Conservation (phyloP, 371 early-diverging fungal genomes). For the Dentiscutata heterogama region DNA sequence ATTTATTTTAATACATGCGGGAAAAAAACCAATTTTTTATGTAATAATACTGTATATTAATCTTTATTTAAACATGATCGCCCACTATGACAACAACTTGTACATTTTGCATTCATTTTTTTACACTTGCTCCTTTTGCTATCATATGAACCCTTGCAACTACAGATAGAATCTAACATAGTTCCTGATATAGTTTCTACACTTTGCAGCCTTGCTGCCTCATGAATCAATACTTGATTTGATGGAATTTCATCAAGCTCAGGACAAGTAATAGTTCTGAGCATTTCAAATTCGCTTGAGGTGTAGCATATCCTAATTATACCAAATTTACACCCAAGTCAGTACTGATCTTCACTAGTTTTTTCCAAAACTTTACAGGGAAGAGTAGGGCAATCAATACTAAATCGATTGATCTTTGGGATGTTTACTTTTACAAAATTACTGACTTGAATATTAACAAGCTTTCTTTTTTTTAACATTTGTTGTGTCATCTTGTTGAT, state of each 20-base stretch:
- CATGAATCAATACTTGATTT: slow-evolving; percentile 3
- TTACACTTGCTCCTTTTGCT: background rate
- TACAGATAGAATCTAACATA: too few species aligned
- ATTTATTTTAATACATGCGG: too few species aligned
- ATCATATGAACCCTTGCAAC: slow-evolving; percentile 1
- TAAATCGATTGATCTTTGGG: too few species aligned
- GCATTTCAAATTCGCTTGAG: background rate
- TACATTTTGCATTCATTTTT: background rate
- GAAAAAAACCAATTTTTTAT: too few species aligned
- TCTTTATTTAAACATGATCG: slow-evolving; percentile 9
- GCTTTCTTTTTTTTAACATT: background rate
- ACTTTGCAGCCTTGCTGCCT: slow-evolving; percentile 12
- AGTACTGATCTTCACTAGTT: background rate
- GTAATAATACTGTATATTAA: background rate
- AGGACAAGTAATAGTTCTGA: background rate
- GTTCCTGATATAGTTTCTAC: background rate
- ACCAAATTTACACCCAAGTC: slow-evolving; percentile 1
- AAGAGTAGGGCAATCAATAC: background rate
- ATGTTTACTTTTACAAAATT: background rate
- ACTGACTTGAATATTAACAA: background rate
- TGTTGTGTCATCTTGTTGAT: background rate
- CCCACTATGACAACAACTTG: background rate
- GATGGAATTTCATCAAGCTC: too few species aligned
- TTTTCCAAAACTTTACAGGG: slow-evolving; percentile 34
- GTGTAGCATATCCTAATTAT: slow-evolving; percentile 4